Base-by-base conservation (phyloP, 163 green algal species). In the Chlamydomonas reinhardtii region DNA sequence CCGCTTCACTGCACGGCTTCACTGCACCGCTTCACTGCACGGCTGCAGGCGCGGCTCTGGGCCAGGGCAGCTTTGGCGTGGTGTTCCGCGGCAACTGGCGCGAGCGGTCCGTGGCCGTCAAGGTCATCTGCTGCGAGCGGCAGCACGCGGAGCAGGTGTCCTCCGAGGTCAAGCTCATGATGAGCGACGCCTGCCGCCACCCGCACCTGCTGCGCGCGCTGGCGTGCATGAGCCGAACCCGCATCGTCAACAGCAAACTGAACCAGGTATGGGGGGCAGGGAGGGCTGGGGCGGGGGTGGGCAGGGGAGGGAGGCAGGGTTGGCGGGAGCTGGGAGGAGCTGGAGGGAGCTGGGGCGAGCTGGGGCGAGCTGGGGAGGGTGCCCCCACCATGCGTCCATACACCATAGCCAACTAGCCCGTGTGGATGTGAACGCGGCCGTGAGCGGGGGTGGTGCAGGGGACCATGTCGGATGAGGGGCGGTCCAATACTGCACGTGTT, bases 31-130 rank as follows among this genome's bases (percentile, higher is more conserved):
- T n/a, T n/a, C n/a, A n/a, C n/a, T n/a, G n/a, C n/a, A n/a, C n/a
- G n/a, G n/a, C n/a, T n/a, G n/a, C 72, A 85, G 78, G 78, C 24
- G 31, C 43, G 27, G 39, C 78, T 8, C 78, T 85, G n/a, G 78
- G 78, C 32, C 78, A 85, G 66, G 78, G 78, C 78, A 77, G 66
- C 78, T 85, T 61, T 43, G 78, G 78, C 6, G 68, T 85, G 24
- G 78, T 85, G 43, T 76, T 76, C 66, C 27, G 37, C 54, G 76
- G 78, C 52, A 31, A 9, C 12, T 85, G 78, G 78, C 43, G 35
- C 48, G 43, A 20, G 66, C 54, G 24, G 66, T 2, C 24, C 24
- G 78, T 85, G 48, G 78, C 78, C 8, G 66, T 85, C 37, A 85
- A 85, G 78, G 43, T 85, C 9, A 76, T 85, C 31, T 20, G 69